These are phyloP conservation scores for Fusarium temperatum DNA, from an alignment of 2,329 filamentous ascomycete species.

Conservation along the genomic window DNA sequence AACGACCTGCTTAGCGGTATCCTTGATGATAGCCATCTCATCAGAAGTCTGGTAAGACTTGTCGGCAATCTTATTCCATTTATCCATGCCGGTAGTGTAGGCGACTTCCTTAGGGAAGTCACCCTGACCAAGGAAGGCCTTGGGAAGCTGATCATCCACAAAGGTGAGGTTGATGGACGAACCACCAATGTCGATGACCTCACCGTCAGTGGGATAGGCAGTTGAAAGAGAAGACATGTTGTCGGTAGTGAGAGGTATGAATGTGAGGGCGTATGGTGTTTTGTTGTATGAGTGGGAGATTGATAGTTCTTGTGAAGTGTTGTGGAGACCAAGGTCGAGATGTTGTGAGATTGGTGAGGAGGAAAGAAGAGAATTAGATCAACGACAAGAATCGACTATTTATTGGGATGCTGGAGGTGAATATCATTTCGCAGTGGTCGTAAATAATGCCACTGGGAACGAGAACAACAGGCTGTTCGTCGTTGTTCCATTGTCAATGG, in stretches of 20 bases:
- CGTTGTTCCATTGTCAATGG: neutral
- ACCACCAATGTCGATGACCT: conserved; percentile 37
- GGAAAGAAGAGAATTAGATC: neutral
- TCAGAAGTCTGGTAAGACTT: conserved; percentile 34
- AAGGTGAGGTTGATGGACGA: conserved; percentile 9
- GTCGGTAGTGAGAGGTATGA: neutral
- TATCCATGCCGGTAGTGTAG: conserved; percentile 32
- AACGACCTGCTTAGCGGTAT: conserved; percentile 26
- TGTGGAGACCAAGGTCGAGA: neutral
- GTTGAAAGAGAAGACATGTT: neutral
- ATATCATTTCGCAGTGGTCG: neutral
- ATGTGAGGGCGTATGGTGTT: neutral
- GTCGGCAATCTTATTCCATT: conserved; percentile 26
- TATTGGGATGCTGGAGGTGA: fast-evolving
- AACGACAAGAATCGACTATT: neutral
- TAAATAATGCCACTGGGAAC: neutral
- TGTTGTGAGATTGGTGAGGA: neutral
- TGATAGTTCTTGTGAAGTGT: neutral
- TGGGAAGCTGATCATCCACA: conserved; percentile 22
- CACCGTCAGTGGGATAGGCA: neutral
- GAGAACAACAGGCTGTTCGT: neutral
- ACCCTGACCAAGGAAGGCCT: conserved; percentile 24
- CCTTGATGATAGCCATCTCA: conserved; percentile 34
- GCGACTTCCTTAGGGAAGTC: conserved; percentile 43
- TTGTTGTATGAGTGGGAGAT: neutral